Percentiles rank a stretch among this genome's conserved stretches.
Conservation (phyloP, 1,139 yeast genomes). For the Scheffersomyces parashehatae region DNA sequence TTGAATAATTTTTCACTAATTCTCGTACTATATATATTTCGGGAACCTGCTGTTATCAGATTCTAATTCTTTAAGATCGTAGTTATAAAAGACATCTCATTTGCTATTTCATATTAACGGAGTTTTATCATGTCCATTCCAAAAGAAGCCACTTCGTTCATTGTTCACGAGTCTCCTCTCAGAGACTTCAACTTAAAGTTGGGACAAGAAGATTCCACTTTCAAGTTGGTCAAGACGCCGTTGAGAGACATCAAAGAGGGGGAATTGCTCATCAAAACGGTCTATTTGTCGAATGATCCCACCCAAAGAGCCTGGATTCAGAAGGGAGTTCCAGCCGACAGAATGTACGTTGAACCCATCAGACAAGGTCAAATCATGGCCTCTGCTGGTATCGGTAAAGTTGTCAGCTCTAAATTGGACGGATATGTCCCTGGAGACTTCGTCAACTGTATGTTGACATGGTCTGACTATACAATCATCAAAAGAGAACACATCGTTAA, state of each 20-base stretch:
- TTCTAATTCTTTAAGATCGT: no score
- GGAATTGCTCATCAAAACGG: conserved; percentile 47
- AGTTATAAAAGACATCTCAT: no score
- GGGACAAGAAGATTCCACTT: conserved; percentile 32
- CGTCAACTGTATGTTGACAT: conserved; percentile 11
- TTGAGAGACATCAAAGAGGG: conserved; percentile 36
- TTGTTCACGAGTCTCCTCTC: conserved; percentile 19
- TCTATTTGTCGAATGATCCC: conserved; percentile 65
- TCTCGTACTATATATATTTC: no score
- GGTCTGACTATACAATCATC: conserved; percentile 14
- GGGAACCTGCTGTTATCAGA: no score
- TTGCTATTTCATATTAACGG: not conserved
- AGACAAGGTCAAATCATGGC: conserved; percentile 49
- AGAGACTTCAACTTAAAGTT: conserved; percentile 23
- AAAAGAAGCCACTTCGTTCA: conserved; percentile 7
- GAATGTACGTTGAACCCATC: conserved; percentile 50
- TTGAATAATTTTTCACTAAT: no score
- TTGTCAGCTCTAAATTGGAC: conserved; percentile 10
- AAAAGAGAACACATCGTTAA: conserved; percentile 5
- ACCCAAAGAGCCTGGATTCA: conserved; percentile 66
- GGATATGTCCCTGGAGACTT: conserved; percentile 10
- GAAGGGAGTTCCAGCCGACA: conserved; percentile 37
- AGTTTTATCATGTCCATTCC: conserved; percentile 6
- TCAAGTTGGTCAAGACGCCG: conserved; percentile 25
- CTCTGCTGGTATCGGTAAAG: conserved; percentile 37